Conservation (phyloP, 169 alveolate genomes). For the Pseudocohnilembus persalinus region DNA sequence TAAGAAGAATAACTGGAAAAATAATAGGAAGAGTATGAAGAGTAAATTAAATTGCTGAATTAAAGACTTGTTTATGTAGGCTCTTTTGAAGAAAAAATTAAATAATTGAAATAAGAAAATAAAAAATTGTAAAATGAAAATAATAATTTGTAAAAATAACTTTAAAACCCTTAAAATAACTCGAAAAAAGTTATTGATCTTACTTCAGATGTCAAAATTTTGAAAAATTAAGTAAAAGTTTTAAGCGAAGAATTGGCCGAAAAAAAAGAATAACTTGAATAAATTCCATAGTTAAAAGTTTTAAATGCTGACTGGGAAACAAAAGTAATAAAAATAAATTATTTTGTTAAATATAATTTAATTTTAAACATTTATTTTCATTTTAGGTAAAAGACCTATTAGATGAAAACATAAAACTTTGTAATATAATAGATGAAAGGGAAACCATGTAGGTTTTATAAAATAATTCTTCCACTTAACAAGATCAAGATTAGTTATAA, state of each 20-base stretch:
- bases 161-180: too few relatives aligned
- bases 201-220: neutral
- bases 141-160: too few relatives aligned
- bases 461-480: neutral
- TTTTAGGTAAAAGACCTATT: neutral
- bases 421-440: neutral
- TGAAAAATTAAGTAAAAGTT: neutral
- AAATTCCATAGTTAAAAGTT: neutral
- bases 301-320: neutral
- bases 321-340: neutral
- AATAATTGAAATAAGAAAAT: neutral
- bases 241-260: neutral
- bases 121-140: neutral
- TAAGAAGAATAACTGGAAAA: neutral
- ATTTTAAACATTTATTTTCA: neutral
- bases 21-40: neutral
- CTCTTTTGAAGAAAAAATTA: neutral
- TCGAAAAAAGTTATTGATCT: neutral
- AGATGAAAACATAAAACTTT: neutral
- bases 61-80: neutral
- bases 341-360: too few relatives aligned
- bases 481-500: neutral
- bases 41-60: neutral
- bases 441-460: too few relatives aligned
- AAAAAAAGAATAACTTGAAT: neutral